Percentiles rank a stretch among this genome's conserved stretches.
Evolutionary conservation across 495 filamentous ascomycete genomes (phyloP).

Genomic region (Aspergillus cavernicola): DNA sequence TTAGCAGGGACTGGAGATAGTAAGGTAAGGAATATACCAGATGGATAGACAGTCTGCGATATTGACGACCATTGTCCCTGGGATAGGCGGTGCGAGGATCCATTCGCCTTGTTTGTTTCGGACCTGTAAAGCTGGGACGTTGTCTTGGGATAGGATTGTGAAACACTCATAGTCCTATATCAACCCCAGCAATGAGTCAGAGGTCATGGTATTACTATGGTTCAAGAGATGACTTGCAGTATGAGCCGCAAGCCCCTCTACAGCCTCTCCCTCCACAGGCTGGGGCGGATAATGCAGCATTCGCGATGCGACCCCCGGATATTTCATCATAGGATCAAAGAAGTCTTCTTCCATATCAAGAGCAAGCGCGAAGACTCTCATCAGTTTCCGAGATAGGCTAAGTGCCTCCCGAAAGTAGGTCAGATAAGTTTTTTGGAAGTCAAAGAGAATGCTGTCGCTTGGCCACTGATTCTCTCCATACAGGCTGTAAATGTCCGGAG

Average conservation of each 20-base stretch:
- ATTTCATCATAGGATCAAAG: slow-evolving; percentile 40
- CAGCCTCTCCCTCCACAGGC: slow-evolving; percentile 26
- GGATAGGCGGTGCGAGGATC: slow-evolving; percentile 41
- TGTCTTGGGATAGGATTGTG: slow-evolving; percentile 37
- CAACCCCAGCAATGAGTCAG: neutral
- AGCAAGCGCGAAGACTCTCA: slow-evolving; percentile 44
- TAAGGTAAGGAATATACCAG: too few relatives aligned
- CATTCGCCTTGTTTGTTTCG: slow-evolving; percentile 37
- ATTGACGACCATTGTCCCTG: slow-evolving; percentile 48
- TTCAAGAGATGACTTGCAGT: too few relatives aligned
- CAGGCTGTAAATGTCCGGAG: slow-evolving; percentile 18
- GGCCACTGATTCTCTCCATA: slow-evolving; percentile 32
- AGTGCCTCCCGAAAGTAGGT: slow-evolving; percentile 26
- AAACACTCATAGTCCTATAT: slow-evolving; percentile 46
- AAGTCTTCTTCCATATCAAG: slow-evolving; percentile 38
- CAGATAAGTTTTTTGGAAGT: slow-evolving; percentile 17
- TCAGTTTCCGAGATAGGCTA: slow-evolving; percentile 31
- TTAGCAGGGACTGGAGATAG: neutral
- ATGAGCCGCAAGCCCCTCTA: slow-evolving; percentile 45
- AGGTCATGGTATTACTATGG: too few relatives aligned
- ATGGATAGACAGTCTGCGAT: slow-evolving; percentile 45
- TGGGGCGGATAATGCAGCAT: slow-evolving; percentile 46
- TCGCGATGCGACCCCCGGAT: slow-evolving; percentile 40
- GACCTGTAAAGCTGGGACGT: slow-evolving; percentile 43
- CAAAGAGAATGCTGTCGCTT: slow-evolving; percentile 16